Evolutionary conservation across 73 alveolate genomes (phyloP).

Genomic region (Paramecium primaurelia): DNA sequence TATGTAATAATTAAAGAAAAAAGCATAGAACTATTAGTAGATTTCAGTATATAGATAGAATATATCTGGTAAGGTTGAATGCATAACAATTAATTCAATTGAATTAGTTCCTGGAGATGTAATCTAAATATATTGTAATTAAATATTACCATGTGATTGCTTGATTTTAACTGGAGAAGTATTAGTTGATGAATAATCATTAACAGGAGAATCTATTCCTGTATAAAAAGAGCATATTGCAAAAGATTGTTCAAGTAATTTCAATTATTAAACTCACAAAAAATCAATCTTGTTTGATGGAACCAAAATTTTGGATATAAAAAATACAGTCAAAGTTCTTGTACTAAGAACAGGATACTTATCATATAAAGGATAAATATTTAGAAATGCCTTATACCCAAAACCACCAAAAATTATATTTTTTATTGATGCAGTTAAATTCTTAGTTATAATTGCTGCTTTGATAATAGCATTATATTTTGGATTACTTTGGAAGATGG

Average conservation of each 20-base stretch:
- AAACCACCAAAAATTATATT: constrained; percentile 31
- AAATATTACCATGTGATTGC: constrained; percentile 72
- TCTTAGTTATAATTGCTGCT: constrained; percentile 8
- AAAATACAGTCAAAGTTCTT: background rate
- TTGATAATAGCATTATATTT: background rate
- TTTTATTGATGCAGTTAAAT: constrained; percentile 29
- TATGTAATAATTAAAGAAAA: background rate
- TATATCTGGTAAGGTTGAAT: background rate
- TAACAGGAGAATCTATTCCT: constrained; percentile 90
- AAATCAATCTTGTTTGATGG: constrained; percentile 2
- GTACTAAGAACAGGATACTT: constrained; percentile 44
- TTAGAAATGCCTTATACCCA: constrained; percentile 50
- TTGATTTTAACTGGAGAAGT: constrained; percentile 75
- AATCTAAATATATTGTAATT: background rate
- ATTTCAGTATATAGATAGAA: background rate
- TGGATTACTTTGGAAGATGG: constrained; percentile 19
- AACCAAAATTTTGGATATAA: background rate
- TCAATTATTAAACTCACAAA: background rate
- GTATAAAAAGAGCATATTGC: constrained; percentile 53
- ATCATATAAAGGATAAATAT: constrained; percentile 45
- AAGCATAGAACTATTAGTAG: background rate
- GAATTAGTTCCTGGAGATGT: constrained; percentile 30
- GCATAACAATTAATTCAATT: background rate
- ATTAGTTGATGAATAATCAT: constrained; percentile 80
- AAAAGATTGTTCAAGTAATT: background rate